A percentile compares a stretch with the other conserved stretches of the same genome.
phyloP scores from a whole-genome alignment of 1,284 basidiomycete genomes.

The Anthracocystis panici-leucophaei region DNA sequence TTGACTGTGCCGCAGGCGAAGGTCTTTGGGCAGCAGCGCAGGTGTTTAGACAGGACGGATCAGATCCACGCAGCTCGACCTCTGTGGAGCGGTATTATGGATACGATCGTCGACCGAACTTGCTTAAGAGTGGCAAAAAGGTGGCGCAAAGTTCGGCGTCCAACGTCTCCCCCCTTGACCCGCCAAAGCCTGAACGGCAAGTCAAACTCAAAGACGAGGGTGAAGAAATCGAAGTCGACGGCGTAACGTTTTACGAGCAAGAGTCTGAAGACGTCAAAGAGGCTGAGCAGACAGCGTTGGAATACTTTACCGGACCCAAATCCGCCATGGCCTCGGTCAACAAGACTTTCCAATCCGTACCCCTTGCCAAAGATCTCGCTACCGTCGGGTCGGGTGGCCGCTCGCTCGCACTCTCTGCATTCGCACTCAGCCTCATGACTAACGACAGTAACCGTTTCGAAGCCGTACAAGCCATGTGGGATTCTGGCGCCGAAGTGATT shows the following conservation, averaged over 20 bases:
- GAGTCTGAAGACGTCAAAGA: constrained; percentile 16
- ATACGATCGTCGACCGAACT: constrained; percentile 42
- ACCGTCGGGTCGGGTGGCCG: not conserved
- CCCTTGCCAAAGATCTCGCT: constrained; percentile 30
- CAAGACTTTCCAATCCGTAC: constrained; percentile 40
- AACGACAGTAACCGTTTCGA: constrained; percentile 77
- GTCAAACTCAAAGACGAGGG: constrained; percentile 34
- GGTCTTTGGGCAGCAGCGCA: constrained; percentile 63
- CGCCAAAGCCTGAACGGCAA: constrained; percentile 11
- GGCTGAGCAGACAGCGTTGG: constrained; percentile 1
- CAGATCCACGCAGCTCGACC: constrained; percentile 6
- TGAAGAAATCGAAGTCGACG: constrained; percentile 39
- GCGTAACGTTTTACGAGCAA: constrained; percentile 37
- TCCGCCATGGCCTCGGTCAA: constrained; percentile 35
- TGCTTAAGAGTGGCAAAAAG: constrained; percentile 49
- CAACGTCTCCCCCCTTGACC: constrained; percentile 27
- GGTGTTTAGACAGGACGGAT: constrained; percentile 44
- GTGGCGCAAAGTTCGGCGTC: constrained; percentile 32
- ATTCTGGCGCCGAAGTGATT: constrained; percentile 77
- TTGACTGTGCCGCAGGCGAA: constrained; percentile 55
- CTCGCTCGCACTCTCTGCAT: constrained; percentile 85
- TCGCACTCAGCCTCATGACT: constrained; percentile 81
- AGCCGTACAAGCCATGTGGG: constrained; percentile 86
- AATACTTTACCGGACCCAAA: constrained; percentile 34
- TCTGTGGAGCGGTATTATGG: constrained; percentile 38